Percentiles rank a stretch among this genome's conserved stretches.
phyloP scores from a whole-genome alignment of 139 green algal genomes.

The Tetradesmus lagerheimii region DNA sequence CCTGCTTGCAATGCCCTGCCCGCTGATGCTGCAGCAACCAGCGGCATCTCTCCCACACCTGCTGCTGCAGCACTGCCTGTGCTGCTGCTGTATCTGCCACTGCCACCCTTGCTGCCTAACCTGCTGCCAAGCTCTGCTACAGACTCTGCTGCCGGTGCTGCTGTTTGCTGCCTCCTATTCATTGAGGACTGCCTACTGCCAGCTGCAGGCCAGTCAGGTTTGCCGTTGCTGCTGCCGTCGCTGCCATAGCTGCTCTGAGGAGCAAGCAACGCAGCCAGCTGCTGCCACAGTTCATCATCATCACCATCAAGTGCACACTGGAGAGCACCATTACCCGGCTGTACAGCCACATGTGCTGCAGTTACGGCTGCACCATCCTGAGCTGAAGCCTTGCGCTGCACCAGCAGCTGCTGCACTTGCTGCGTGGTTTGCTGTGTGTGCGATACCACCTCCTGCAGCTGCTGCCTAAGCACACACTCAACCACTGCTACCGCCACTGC shows the following conservation, averaged over 20 bases:
- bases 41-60: background rate
- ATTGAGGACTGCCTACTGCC: background rate
- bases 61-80: background rate
- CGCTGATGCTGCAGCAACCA: background rate
- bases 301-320: background rate
- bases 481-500: background rate
- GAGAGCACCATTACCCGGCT: too few species aligned
- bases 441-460: background rate
- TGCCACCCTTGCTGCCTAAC: background rate
- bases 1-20: background rate
- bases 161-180: background rate
- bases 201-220: background rate
- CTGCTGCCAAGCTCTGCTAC: background rate
- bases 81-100: background rate
- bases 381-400: background rate
- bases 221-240: background rate
- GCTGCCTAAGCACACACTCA: constrained; percentile 13
- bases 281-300: background rate
- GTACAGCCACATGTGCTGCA: too few species aligned
- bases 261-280: background rate
- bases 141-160: background rate
- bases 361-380: background rate
- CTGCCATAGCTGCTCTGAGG: background rate
- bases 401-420: constrained; percentile 12
- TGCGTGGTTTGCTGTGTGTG: background rate